These are phyloP conservation scores for Terfezia boudieri DNA, from an alignment of 495 filamentous ascomycete genomes.

Conservation along the genomic window DNA sequence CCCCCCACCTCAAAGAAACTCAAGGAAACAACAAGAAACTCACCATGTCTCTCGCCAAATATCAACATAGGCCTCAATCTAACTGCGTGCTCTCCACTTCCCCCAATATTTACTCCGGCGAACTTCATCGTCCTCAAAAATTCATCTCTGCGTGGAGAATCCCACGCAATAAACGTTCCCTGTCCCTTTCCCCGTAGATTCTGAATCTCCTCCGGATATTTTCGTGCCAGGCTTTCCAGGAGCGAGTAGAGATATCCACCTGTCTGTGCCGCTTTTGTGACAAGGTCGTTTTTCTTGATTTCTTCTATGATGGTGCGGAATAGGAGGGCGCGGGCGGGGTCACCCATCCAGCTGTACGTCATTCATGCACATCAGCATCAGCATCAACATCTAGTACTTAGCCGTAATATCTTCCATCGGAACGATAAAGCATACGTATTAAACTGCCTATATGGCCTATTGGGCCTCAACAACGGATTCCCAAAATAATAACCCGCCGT, in stretches of 20 bases:
- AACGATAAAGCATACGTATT: conserved; percentile 31
- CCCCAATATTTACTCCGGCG: conserved; percentile 82
- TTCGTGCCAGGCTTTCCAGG: conserved; percentile 43
- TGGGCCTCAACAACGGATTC: conserved; percentile 68
- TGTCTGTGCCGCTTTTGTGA: conserved; percentile 48
- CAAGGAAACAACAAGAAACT: no score
- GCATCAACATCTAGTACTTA: background rate
- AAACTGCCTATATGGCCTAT: conserved; percentile 98
- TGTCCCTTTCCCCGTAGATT: conserved; percentile 86
- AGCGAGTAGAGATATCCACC: conserved; percentile 64
- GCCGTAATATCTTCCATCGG: background rate
- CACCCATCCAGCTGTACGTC: conserved; percentile 68
- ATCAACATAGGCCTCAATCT: conserved; percentile 85
- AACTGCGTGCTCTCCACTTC: conserved; percentile 57
- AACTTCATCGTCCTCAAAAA: conserved; percentile 64
- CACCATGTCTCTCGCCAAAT: conserved; percentile 82
- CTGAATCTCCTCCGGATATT: conserved; percentile 62
- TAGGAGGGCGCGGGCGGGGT: conserved; percentile 70
- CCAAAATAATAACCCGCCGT: conserved; percentile 94
- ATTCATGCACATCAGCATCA: no score
- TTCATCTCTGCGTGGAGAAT: conserved; percentile 63
- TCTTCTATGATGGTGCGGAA: conserved; percentile 85
- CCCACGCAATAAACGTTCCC: conserved; percentile 95
- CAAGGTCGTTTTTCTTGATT: conserved; percentile 58
- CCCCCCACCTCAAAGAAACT: no score